phyloP scores from a whole-genome alignment of 257 asterid species.

The Solanum pinnatisectum region DNA sequence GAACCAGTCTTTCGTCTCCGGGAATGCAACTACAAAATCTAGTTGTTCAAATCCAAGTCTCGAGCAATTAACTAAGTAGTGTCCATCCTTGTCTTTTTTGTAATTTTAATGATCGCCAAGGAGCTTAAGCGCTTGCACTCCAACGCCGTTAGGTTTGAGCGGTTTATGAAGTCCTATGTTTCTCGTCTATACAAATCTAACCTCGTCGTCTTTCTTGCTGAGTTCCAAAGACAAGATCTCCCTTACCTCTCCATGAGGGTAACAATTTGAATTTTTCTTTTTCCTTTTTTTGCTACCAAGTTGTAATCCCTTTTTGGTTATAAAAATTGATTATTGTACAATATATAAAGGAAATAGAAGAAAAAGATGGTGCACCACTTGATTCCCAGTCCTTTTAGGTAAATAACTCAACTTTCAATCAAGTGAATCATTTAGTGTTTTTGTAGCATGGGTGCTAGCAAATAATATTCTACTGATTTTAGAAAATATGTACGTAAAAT shows the following conservation, averaged over 20 bases:
- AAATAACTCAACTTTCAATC: neutral
- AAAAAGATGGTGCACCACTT: neutral
- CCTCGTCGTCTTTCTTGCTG: conserved; percentile 74
- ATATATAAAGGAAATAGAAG: neutral
- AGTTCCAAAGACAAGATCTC: conserved; percentile 87
- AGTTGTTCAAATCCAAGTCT: no score
- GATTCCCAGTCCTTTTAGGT: no score
- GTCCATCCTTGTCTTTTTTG: no score
- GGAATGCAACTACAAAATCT: no score
- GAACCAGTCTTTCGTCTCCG: no score
- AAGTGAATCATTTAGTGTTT: neutral
- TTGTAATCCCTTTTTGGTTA: neutral
- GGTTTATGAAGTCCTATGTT: conserved; percentile 62
- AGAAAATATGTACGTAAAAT: neutral
- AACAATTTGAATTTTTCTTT: neutral
- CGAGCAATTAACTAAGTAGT: no score
- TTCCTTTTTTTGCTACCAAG: neutral
- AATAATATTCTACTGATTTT: no score
- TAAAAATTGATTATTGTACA: neutral
- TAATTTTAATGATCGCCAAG: conserved; percentile 50
- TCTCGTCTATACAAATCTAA: conserved; percentile 87
- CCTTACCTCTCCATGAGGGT: conserved; percentile 74
- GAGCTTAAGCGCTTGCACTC: conserved; percentile 80
- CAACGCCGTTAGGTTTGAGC: conserved; percentile 50
- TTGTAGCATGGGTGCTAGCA: no score